Conservation (phyloP, 805 yeast genomes). For the Schwanniomyces pseudopolymorphus region DNA sequence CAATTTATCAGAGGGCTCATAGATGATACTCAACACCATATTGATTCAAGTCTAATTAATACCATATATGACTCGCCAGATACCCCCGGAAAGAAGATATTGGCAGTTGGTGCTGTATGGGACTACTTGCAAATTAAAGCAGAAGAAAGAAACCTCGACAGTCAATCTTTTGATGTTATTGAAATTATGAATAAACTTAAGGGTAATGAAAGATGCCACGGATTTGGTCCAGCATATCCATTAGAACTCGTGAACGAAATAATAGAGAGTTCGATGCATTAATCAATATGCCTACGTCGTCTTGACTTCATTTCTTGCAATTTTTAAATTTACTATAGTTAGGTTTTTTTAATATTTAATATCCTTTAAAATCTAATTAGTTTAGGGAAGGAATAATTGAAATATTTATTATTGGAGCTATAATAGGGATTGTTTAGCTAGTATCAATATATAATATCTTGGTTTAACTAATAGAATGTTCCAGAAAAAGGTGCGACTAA, state of each 20-base stretch:
- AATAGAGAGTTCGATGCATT: slow-evolving; percentile 14
- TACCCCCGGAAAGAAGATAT: slow-evolving; percentile 45
- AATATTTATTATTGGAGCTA: neutral
- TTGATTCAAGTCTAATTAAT: slow-evolving; percentile 19
- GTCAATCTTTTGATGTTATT: slow-evolving; percentile 52
- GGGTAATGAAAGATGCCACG: slow-evolving; percentile 77
- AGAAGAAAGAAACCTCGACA: slow-evolving; percentile 46
- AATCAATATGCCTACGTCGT: neutral
- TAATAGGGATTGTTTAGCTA: neutral
- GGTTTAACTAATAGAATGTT: neutral
- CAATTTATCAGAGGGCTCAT: slow-evolving; percentile 33
- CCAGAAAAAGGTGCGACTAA: neutral
- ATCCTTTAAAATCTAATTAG: neutral
- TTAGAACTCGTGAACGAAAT: slow-evolving; percentile 42
- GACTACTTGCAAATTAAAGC: slow-evolving; percentile 59
- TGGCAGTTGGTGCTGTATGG: slow-evolving; percentile 82
- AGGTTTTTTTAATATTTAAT: neutral
- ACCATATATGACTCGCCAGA: slow-evolving; percentile 37
- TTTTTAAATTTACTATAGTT: neutral
- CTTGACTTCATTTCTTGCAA: neutral
- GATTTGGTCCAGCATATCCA: slow-evolving; percentile 71
- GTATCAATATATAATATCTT: too few species aligned
- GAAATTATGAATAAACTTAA: slow-evolving; percentile 56
- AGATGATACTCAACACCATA: slow-evolving; percentile 21
- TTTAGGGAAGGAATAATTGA: neutral